Base-by-base conservation (phyloP, 1,284 basidiomycete species). In the Cutaneotrichosporon daszewskae region DNA sequence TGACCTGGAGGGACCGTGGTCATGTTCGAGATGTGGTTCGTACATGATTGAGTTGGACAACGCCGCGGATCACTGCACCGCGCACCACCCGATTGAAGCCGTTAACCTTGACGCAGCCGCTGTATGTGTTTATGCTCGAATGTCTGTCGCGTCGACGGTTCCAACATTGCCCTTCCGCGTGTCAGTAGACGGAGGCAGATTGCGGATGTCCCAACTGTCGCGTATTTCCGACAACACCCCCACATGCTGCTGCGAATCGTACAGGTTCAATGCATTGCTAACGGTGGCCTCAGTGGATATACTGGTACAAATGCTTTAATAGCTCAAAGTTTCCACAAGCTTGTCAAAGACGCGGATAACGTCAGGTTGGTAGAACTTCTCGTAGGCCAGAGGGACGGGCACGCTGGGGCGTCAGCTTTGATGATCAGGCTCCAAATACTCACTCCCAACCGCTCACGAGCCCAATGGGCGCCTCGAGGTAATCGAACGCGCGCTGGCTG, bases 281-380 rank as follows among this genome's bases (percentile, higher is more conserved):
- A n/a, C n/a, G n/a, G n/a, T n/a, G n/a, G n/a, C n/a, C n/a, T n/a
- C n/a, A 31, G 16, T 32, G 14, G 25, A 25, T 33, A 33, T 16
- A 34, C 17, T 19, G 37, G 11, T 31, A 18, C 14, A 22, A n/a
- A 20, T 35, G 18, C 22, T 17, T 41, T 46, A 91, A 68, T 85
- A 92, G 23, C 75, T 72, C 60, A 94, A 73, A 3, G 88, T 89
- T 68, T 91, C 84, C 33, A 91, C 76, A 14, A 92, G 75, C 23
- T 82, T 84, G 62, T 94, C 89, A 45, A 91, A 68, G 42, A 92
- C 75, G 38, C 88, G 78, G 47, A 94, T 75, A 4, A 84, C 76
- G 61, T 94, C 89, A 0, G 89, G 89, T 60, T 91, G 82, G 70
- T 85, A 82, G 68, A 94, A 92, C 65, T 87, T 90, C 73, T 94